A percentile compares a stretch with the other conserved stretches of the same genome.
These are phyloP conservation scores for Diaporthe sp. DNA, from an alignment of 2,329 filamentous ascomycete genomes.

Conservation along the genomic window DNA sequence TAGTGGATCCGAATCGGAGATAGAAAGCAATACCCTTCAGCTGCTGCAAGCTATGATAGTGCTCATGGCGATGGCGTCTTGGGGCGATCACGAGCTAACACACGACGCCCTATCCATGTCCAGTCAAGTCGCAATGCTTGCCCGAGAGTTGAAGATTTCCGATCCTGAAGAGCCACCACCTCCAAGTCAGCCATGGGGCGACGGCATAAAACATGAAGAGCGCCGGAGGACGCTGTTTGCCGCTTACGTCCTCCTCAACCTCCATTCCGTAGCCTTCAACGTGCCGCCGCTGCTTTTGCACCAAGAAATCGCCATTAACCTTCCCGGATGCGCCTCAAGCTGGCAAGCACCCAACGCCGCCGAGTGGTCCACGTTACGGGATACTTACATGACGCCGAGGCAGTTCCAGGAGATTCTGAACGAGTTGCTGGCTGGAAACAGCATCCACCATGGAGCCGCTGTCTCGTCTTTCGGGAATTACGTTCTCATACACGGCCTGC, in stretches of 20 bases:
- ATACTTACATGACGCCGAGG: conserved; percentile 41
- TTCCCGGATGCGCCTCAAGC: conserved; percentile 67
- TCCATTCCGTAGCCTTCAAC: conserved; percentile 74
- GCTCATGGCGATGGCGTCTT: conserved; percentile 72
- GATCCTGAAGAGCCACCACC: background rate
- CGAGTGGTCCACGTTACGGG: conserved; percentile 58
- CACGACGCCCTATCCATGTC: conserved; percentile 70
- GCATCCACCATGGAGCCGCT: background rate
- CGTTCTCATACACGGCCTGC: conserved; percentile 1
- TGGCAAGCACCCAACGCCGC: conserved; percentile 67
- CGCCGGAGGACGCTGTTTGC: conserved; percentile 66
- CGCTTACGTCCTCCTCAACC: conserved; percentile 66
- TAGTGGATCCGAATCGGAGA: background rate
- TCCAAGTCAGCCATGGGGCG: background rate
- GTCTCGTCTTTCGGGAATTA: conserved; percentile 6
- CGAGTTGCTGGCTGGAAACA: background rate
- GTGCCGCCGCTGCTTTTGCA: conserved; percentile 71
- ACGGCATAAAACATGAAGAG: conserved; percentile 40
- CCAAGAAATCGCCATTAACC: conserved; percentile 65
- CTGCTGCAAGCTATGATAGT: conserved; percentile 64
- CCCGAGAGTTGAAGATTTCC: background rate
- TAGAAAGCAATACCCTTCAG: conserved; percentile 52
- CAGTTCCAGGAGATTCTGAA: background rate
- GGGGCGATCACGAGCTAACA: conserved; percentile 70
- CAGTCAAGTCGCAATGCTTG: conserved; percentile 49